Evolutionary conservation across 306 rosid genomes (phyloP).

Genomic region (Alnus glutinosa): DNA sequence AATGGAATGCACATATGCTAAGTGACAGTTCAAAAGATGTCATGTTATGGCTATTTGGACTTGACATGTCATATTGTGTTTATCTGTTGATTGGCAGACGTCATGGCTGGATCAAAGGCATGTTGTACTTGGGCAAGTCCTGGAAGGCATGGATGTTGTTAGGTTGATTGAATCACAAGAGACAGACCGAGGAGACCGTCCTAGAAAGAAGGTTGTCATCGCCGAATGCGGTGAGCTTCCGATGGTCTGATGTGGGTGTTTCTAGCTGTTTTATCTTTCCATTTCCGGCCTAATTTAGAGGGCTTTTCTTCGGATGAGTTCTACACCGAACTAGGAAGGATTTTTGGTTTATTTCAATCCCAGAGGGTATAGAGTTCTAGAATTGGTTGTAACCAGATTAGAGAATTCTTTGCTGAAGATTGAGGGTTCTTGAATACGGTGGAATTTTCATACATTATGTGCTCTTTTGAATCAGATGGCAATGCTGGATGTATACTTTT

Average conservation of each 20-base stretch:
- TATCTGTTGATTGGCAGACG: constrained; percentile 58
- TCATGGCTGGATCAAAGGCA: constrained; percentile 95
- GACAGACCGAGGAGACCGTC: constrained; percentile 93
- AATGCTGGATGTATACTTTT: too few species aligned
- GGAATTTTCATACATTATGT: background rate
- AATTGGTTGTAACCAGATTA: background rate
- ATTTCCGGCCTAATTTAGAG: constrained; percentile 11
- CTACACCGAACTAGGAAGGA: constrained; percentile 1
- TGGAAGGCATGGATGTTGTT: constrained; percentile 90
- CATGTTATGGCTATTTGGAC: constrained; percentile 9
- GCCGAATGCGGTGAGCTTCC: constrained; percentile 90
- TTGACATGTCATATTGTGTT: constrained; percentile 17
- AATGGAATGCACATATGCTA: background rate
- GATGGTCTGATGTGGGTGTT: constrained; percentile 45
- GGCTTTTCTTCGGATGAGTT: constrained; percentile 15
- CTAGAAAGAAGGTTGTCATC: constrained; percentile 82
- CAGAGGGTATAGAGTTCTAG: background rate
- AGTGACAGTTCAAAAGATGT: background rate
- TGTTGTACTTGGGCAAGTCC: constrained; percentile 96
- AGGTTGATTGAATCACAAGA: constrained; percentile 77
- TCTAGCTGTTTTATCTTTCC: background rate
- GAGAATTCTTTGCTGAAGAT: background rate
- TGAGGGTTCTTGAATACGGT: background rate
- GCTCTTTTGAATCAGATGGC: background rate
- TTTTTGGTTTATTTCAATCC: background rate